These are phyloP conservation scores for Typha latifolia DNA, from an alignment of 176 grass and related monocot genomes.

Conservation along the genomic window DNA sequence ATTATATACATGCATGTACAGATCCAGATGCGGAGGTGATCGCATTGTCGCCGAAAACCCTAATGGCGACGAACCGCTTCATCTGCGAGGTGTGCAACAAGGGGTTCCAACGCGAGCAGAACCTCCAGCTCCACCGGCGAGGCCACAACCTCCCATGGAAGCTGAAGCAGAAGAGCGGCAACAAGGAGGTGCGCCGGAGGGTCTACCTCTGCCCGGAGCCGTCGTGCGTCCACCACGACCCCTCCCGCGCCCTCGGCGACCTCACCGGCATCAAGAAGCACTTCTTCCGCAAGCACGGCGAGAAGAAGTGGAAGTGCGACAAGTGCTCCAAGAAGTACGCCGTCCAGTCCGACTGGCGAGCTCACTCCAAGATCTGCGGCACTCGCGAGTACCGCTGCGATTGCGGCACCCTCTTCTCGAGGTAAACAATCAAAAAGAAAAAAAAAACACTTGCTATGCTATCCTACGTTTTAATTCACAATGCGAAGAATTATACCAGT, in stretches of 20 bases:
- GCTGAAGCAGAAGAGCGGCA: constrained; percentile 86
- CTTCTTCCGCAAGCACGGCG: constrained; percentile 98
- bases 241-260: constrained; percentile 84
- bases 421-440: constrained; percentile 33
- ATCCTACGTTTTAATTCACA: too few species aligned
- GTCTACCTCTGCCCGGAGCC: constrained; percentile 97
- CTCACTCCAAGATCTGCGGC: constrained; percentile 97
- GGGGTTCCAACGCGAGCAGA: constrained; percentile 97
- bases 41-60: constrained; percentile 84
- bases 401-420: constrained; percentile 96
- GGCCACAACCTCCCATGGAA: constrained; percentile 99
- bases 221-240: constrained; percentile 94
- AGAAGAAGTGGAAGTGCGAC: constrained; percentile 99
- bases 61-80: constrained; percentile 90
- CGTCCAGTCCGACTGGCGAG: constrained; percentile 96
- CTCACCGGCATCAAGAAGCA: constrained; percentile 99
- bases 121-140: constrained; percentile 93
- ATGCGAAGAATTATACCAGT: too few species aligned
- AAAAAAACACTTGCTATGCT: too few species aligned
- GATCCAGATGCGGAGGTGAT: constrained; percentile 97
- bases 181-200: constrained; percentile 48
- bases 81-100: constrained; percentile 99
- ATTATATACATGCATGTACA: constrained; percentile 1
- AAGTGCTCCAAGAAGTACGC: constrained; percentile 99
- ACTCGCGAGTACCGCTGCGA: constrained; percentile 98